A percentile compares a stretch with the other conserved stretches of the same genome.
Evolutionary conservation across 495 filamentous ascomycete genomes (phyloP).

Genomic region (Lophiotrema nucula): DNA sequence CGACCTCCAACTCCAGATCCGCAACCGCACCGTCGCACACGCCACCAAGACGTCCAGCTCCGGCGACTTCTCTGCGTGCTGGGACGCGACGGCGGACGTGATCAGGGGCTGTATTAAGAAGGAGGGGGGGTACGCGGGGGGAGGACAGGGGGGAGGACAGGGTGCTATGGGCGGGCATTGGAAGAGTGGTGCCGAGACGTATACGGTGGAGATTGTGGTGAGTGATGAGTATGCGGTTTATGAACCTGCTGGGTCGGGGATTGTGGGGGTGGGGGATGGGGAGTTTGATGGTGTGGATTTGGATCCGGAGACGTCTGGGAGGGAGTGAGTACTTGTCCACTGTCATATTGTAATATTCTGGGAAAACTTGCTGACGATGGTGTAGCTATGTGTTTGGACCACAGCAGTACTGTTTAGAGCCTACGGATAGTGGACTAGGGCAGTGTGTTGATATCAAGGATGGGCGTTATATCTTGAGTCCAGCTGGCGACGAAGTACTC

Average conservation of each 20-base stretch:
- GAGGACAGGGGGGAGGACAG: too few species aligned
- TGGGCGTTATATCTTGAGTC: not conserved
- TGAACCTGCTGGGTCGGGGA: not conserved
- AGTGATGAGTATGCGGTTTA: not conserved
- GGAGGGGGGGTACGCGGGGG: not conserved
- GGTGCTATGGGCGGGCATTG: not conserved
- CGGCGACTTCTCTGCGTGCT: not conserved
- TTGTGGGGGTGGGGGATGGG: not conserved
- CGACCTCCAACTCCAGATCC: not conserved
- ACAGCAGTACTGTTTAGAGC: not conserved
- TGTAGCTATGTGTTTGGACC: not conserved
- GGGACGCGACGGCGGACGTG: not conserved
- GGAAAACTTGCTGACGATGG: not conserved
- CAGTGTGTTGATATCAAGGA: not conserved
- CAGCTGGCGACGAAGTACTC: not conserved
- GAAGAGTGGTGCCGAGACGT: not conserved
- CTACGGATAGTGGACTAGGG: not conserved
- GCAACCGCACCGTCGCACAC: not conserved
- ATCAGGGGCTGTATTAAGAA: not conserved
- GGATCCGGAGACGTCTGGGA: not conserved
- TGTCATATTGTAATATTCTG: not conserved
- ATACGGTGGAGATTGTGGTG: not conserved
- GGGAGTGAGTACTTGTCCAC: not conserved
- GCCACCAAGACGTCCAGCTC: not conserved
- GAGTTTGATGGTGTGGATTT: not conserved